A percentile compares a stretch with the other conserved stretches of the same genome.
These are phyloP conservation scores for Prunus dulcis DNA, from an alignment of 306 rosid species.

Conservation along the genomic window DNA sequence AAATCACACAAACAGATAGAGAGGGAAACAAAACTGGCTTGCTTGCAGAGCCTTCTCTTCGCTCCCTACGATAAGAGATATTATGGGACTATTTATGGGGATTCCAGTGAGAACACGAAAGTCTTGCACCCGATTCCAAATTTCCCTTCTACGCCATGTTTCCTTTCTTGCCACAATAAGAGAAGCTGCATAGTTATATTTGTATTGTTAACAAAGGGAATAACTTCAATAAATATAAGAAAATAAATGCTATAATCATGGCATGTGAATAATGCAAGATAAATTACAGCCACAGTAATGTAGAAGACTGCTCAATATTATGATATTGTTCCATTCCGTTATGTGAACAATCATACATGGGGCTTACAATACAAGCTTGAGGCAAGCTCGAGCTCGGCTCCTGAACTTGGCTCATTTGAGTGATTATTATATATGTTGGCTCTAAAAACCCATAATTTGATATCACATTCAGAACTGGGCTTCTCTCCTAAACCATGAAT, in stretches of 20 bases:
- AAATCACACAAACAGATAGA: background rate
- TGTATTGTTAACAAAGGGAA: conserved; percentile 2
- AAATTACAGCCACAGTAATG: background rate
- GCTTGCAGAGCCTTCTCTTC: conserved; percentile 90
- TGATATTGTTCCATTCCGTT: background rate
- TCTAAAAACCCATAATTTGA: no score
- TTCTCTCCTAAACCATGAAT: no score
- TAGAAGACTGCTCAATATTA: background rate
- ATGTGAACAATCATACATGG: background rate
- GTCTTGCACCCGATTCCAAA: conserved; percentile 77
- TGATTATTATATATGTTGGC: no score
- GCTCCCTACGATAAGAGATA: conserved; percentile 80
- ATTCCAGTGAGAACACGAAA: conserved; percentile 77
- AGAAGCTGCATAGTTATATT: conserved; percentile 63
- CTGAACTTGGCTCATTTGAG: background rate
- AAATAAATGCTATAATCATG: background rate
- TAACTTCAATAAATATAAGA: background rate
- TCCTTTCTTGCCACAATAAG: conserved; percentile 71
- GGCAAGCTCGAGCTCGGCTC: background rate
- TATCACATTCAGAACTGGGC: no score
- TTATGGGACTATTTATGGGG: conserved; percentile 77
- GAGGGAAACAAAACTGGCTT: conserved; percentile 53
- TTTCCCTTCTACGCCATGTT: conserved; percentile 76
- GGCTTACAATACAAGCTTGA: background rate
- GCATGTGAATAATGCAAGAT: background rate